These are phyloP conservation scores for Schrenkiella parvula DNA, from an alignment of 345 rosid species.

Conservation along the genomic window DNA sequence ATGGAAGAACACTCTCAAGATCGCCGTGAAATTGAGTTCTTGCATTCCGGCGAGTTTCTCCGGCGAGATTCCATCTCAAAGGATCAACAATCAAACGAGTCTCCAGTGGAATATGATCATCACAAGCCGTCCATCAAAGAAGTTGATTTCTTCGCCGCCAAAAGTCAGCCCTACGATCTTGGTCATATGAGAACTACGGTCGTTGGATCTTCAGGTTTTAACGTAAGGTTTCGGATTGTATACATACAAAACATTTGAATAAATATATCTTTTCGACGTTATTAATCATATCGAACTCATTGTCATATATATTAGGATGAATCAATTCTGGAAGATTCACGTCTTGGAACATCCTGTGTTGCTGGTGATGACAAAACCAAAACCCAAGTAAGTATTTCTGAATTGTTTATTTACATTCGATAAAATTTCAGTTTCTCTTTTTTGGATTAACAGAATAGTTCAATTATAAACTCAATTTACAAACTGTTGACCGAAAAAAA, in stretches of 20 bases:
- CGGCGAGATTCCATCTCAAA: conserved; percentile 28
- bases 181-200: conserved; percentile 32
- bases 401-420: neutral
- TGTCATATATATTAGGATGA: conserved; percentile 50
- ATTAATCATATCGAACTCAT: neutral
- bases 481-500: too few relatives aligned
- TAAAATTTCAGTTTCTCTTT: neutral
- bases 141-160: conserved; percentile 73
- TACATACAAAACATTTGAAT: neutral
- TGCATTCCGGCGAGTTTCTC: conserved; percentile 48
- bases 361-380: conserved; percentile 35
- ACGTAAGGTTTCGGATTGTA: conserved; percentile 47
- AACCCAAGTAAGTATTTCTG: conserved; percentile 43
- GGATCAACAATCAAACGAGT: conserved; percentile 20
- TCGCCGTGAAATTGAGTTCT: conserved; percentile 53
- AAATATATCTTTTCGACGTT: neutral
- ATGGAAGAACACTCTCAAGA: conserved; percentile 57
- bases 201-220: conserved; percentile 38
- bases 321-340: conserved; percentile 45
- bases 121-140: conserved; percentile 48
- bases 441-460: neutral
- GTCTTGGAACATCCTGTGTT: conserved; percentile 37
- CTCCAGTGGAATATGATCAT: conserved; percentile 17
- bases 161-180: conserved; percentile 34
- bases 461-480: neutral